Conservation (phyloP, 495 filamentous ascomycete species). For the Aspergillus homomorphus region DNA sequence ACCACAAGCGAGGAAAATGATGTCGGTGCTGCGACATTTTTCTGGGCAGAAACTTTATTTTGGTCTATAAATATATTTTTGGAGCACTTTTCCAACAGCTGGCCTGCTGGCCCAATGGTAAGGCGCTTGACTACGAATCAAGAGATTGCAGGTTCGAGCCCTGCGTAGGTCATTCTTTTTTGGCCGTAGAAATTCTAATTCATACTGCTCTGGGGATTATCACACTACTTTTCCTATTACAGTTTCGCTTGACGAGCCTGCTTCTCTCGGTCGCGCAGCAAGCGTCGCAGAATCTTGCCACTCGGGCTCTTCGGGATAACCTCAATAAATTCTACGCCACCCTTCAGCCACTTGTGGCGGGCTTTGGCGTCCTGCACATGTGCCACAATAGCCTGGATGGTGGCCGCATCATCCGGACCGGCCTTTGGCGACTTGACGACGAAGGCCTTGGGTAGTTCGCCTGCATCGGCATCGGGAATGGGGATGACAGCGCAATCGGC, state of each 20-base stretch:
- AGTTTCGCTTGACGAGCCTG: not conserved
- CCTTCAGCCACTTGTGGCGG: constrained; percentile 26
- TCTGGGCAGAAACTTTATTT: no score
- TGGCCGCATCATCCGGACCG: constrained; percentile 19
- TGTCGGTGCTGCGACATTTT: no score
- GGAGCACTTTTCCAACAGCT: not conserved
- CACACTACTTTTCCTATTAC: not conserved
- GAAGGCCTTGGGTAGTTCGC: constrained; percentile 75
- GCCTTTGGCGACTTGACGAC: constrained; percentile 50
- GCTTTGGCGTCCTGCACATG: constrained; percentile 8
- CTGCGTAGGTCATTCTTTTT: constrained; percentile 43
- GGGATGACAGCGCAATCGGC: constrained; percentile 73
- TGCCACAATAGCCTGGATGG: constrained; percentile 44
- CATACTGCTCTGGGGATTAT: not conserved
- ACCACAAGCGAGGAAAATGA: no score
- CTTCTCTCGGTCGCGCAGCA: constrained; percentile 37
- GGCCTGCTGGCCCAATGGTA: constrained; percentile 63
- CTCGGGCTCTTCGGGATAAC: constrained; percentile 70
- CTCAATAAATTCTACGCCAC: constrained; percentile 60
- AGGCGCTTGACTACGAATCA: constrained; percentile 73
- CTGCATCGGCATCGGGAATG: constrained; percentile 59
- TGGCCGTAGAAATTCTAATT: not conserved
- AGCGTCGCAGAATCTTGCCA: constrained; percentile 74
- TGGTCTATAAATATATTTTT: not conserved
- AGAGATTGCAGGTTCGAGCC: constrained; percentile 54